Evolutionary conservation across 192 early-diverging fungal species (phyloP).

Genomic region (Mortierella antarctica): DNA sequence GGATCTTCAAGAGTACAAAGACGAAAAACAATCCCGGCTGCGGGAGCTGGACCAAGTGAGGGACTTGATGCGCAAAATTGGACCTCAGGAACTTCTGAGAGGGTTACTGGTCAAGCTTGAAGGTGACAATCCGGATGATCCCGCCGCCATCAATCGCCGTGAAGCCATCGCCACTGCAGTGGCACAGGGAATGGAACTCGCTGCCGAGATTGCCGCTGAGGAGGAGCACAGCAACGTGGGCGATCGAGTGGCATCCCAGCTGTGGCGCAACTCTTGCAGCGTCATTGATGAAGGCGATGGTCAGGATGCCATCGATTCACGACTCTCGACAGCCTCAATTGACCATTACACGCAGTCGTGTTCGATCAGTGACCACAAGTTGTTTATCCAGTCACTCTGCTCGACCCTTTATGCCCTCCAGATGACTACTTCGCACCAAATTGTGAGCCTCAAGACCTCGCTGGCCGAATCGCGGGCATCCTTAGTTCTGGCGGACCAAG

Average conservation of each 20-base stretch:
- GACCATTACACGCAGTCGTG: constrained; percentile 50
- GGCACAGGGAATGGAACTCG: constrained; percentile 44
- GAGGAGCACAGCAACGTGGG: constrained; percentile 4
- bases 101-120: constrained; percentile 56
- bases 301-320: constrained; percentile 43
- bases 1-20: constrained; percentile 51
- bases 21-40: constrained; percentile 47
- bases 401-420: constrained; percentile 57
- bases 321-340: constrained; percentile 42
- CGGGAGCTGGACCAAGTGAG: constrained; percentile 50
- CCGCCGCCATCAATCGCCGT: constrained; percentile 15
- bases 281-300: constrained; percentile 45
- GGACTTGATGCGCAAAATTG: constrained; percentile 51
- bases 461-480: constrained; percentile 54
- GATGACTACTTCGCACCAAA: constrained; percentile 48
- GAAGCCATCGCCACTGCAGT: constrained; percentile 40
- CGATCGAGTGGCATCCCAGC: constrained; percentile 24
- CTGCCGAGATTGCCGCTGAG: constrained; percentile 35
- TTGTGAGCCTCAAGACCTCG: constrained; percentile 42
- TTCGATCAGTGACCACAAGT: constrained; percentile 48
- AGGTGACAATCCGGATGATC: constrained; percentile 27
- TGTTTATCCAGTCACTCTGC: constrained; percentile 51
- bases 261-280: constrained; percentile 52
- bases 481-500: constrained; percentile 52
- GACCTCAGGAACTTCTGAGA: constrained; percentile 57